These are phyloP conservation scores for Populus hybrid DNA, from an alignment of 441 rosid genomes.

Conservation along the genomic window DNA sequence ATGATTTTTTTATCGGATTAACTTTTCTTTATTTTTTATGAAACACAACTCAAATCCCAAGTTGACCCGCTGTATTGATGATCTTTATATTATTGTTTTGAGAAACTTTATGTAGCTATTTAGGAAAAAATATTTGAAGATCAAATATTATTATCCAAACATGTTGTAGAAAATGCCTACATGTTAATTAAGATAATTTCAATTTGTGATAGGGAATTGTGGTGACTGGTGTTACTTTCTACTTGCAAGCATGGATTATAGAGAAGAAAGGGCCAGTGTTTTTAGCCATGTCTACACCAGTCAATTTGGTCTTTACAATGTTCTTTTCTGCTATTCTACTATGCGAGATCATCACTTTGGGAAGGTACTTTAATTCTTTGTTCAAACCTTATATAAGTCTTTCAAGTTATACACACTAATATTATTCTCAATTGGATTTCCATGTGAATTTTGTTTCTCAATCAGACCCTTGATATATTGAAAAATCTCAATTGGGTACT, in stretches of 20 bases:
- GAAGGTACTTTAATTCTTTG: constrained; percentile 48
- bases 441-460: neutral
- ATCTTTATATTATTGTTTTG: no score
- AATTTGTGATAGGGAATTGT: constrained; percentile 57
- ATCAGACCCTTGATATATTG: neutral
- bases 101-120: no score
- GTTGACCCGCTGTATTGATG: no score
- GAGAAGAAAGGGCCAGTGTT: constrained; percentile 91
- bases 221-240: constrained; percentile 84
- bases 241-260: constrained; percentile 82
- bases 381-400: neutral
- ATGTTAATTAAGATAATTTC: neutral
- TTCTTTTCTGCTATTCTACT: constrained; percentile 55
- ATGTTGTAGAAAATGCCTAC: neutral
- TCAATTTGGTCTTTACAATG: constrained; percentile 59
- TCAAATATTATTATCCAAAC: neutral
- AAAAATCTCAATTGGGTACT: neutral
- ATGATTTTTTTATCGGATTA: no score
- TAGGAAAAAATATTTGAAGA: no score
- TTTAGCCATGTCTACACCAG: constrained; percentile 83
- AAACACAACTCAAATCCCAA: no score
- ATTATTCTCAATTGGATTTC: neutral
- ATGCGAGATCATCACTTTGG: constrained; percentile 58
- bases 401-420: neutral
- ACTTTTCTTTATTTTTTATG: no score